A percentile compares a stretch with the other conserved stretches of the same genome.
phyloP scores from a whole-genome alignment of 352 stramenopile species.

The Blastocystis sp. region DNA sequence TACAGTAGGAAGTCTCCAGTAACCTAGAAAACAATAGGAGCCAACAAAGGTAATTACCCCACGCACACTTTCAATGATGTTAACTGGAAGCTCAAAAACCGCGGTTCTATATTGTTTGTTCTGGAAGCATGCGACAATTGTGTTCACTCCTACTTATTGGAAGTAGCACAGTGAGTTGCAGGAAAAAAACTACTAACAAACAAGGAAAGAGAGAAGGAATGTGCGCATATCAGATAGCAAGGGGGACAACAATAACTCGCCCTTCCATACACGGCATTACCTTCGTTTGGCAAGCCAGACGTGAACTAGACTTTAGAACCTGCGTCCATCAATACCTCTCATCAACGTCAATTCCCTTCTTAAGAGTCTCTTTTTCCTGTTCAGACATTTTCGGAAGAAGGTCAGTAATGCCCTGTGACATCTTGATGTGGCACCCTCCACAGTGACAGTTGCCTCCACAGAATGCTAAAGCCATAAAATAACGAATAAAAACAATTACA shows the following conservation, averaged over 20 bases:
- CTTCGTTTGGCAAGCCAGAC: slow-evolving; percentile 43
- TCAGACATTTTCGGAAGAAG: background rate
- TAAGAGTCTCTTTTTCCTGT: slow-evolving; percentile 25
- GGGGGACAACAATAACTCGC: slow-evolving; percentile 33
- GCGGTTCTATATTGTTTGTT: background rate
- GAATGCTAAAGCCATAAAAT: background rate
- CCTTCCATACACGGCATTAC: slow-evolving; percentile 51
- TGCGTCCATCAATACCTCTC: background rate
- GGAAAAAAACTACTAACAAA: background rate
- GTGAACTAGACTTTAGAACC: background rate
- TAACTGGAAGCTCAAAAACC: background rate
- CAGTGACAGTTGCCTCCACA: slow-evolving; percentile 55
- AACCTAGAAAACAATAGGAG: no score
- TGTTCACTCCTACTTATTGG: no score
- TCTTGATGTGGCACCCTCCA: slow-evolving; percentile 51
- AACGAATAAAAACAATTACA: background rate
- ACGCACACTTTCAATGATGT: no score
- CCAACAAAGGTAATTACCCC: no score
- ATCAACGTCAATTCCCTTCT: slow-evolving; percentile 58
- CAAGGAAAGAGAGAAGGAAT: background rate
- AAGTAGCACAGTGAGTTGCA: background rate
- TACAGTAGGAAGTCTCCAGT: no score
- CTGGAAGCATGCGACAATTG: no score
- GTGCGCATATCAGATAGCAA: slow-evolving; percentile 43
- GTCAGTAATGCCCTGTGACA: slow-evolving; percentile 22